A percentile compares a stretch with the other conserved stretches of the same genome.
These are phyloP conservation scores for Thielaviopsis musarum DNA, from an alignment of 2,329 filamentous ascomycete genomes.

Conservation along the genomic window DNA sequence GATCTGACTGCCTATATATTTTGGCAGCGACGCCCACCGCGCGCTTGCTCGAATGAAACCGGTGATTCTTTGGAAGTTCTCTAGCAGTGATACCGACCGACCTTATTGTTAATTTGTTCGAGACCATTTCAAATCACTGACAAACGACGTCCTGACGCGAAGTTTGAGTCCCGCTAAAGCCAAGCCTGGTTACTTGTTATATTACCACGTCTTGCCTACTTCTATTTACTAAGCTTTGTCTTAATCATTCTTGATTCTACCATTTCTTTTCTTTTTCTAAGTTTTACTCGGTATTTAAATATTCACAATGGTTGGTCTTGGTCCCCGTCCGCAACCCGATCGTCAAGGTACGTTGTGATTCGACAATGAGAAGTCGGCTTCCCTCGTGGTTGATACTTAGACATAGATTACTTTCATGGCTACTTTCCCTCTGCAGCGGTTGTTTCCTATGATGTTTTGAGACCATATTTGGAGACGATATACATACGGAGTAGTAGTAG, in stretches of 20 bases:
- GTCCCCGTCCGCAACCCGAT: constrained; percentile 32
- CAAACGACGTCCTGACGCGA: not conserved
- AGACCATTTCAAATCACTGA: not conserved
- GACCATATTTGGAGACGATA: no score
- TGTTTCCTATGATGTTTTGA: not conserved
- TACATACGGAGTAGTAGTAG: no score
- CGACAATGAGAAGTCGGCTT: constrained; percentile 7
- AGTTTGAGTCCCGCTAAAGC: not conserved
- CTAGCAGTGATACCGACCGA: not conserved
- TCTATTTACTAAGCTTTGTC: not conserved
- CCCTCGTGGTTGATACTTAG: not conserved
- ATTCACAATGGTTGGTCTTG: constrained; percentile 34
- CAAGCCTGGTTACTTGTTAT: not conserved
- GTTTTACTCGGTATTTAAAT: not conserved
- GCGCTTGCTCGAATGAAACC: not conserved
- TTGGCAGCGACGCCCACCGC: not conserved
- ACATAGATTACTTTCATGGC: not conserved
- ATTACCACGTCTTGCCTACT: not conserved
- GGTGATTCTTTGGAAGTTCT: not conserved
- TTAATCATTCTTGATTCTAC: not conserved
- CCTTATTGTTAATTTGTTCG: not conserved
- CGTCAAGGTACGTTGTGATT: constrained; percentile 47
- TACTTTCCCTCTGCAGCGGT: not conserved
- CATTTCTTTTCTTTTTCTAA: not conserved
- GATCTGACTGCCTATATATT: not conserved